Evolutionary conservation across 1,284 basidiomycete species (phyloP).

Genomic region (Ceratobasidium sp.): DNA sequence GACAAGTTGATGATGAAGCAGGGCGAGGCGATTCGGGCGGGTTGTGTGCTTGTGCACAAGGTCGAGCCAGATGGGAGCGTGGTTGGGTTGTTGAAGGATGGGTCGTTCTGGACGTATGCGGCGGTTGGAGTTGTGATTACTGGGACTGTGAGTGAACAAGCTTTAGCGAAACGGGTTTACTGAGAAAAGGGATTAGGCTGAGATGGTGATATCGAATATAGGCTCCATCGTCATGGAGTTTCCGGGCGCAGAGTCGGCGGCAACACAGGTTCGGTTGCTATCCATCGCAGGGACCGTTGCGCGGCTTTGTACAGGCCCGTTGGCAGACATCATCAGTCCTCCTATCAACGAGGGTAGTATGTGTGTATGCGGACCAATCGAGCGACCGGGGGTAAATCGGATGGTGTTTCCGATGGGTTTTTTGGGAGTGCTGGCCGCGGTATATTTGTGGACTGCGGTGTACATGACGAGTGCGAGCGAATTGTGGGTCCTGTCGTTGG

Average conservation of each 20-base stretch:
- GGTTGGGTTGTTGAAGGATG: constrained; percentile 58
- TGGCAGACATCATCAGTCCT: constrained; percentile 68
- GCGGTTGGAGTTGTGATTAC: constrained; percentile 59
- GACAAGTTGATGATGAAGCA: constrained; percentile 20
- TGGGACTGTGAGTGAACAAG: constrained; percentile 53
- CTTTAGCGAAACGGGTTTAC: background rate
- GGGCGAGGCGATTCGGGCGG: constrained; percentile 24
- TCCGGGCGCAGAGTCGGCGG: constrained; percentile 3
- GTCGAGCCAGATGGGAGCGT: constrained; percentile 11
- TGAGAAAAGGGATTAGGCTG: constrained; percentile 58
- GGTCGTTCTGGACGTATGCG: constrained; percentile 64
- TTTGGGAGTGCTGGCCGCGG: constrained; percentile 57
- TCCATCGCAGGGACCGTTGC: constrained; percentile 72
- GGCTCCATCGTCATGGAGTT: constrained; percentile 63
- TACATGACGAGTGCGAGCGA: constrained; percentile 58
- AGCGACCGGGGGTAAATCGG: constrained; percentile 62
- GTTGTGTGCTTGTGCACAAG: constrained; percentile 10
- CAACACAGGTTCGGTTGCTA: constrained; percentile 66
- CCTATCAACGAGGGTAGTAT: constrained; percentile 25
- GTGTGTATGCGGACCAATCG: constrained; percentile 2
- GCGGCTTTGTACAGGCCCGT: constrained; percentile 66
- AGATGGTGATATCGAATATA: constrained; percentile 81
- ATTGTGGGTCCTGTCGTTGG: constrained; percentile 68
- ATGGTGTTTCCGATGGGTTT: constrained; percentile 63
- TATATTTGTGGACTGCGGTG: constrained; percentile 62